Conservation (phyloP, 768 basidiomycete genomes). For the Leccinum subgranulosum region DNA sequence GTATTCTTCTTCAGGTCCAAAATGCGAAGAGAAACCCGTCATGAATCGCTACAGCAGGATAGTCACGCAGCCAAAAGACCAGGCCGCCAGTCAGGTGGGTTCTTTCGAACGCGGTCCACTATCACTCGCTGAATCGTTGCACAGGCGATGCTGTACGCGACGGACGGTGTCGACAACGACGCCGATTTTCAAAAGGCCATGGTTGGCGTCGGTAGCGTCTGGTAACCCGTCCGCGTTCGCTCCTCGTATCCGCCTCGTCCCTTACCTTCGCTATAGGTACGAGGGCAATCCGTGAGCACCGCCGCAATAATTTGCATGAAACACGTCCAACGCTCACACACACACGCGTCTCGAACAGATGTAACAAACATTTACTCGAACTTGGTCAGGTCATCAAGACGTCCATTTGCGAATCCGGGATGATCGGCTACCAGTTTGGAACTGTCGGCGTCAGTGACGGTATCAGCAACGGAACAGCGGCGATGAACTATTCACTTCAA, state of each 20-base stretch:
- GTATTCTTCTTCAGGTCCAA: conserved; percentile 36
- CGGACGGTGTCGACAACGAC: conserved; percentile 80
- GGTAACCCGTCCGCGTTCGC: conserved; percentile 51
- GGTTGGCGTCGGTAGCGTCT: conserved; percentile 96
- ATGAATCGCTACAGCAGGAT: conserved; percentile 74
- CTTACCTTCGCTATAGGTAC: conserved; percentile 60
- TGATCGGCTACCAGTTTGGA: conserved; percentile 97
- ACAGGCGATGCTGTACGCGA: conserved; percentile 99
- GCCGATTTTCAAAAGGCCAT: conserved; percentile 92
- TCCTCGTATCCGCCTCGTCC: conserved; percentile 1
- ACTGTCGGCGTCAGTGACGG: conserved; percentile 98
- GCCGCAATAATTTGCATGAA: not conserved
- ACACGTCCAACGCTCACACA: not conserved
- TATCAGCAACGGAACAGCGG: conserved; percentile 95
- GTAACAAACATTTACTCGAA: conserved; percentile 89
- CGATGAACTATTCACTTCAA: conserved; percentile 95
- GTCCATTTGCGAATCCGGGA: conserved; percentile 62
- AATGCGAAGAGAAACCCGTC: conserved; percentile 40
- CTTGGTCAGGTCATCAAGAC: conserved; percentile 86
- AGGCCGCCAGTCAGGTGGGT: conserved; percentile 88
- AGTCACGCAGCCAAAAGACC: conserved; percentile 89
- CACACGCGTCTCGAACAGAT: conserved; percentile 46
- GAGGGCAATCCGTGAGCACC: conserved; percentile 92
- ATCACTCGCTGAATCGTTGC: not conserved
- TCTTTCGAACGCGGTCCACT: not conserved